Percentiles rank a stretch among this genome's conserved stretches.
Conservation (phyloP, 1,139 yeast genomes). For the Candida glucosophila region DNA sequence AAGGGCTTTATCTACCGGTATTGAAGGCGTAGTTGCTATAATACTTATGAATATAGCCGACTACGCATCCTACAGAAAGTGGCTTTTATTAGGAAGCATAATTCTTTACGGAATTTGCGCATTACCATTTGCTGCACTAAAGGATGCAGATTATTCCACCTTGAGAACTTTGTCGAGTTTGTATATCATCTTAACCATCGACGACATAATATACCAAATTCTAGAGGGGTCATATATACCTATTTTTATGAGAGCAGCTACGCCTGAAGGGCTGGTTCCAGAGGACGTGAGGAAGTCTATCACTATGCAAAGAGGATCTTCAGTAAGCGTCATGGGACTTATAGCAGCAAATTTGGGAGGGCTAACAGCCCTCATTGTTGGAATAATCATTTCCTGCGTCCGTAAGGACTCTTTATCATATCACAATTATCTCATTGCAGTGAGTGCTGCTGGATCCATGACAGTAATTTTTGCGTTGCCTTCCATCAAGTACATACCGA, state of each 20-base stretch:
- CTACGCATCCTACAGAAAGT: slow-evolving; percentile 30
- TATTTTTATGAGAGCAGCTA: slow-evolving; percentile 28
- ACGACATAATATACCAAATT: slow-evolving; percentile 28
- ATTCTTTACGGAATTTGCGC: slow-evolving; percentile 27
- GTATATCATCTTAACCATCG: slow-evolving; percentile 23
- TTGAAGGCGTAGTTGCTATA: slow-evolving; percentile 32
- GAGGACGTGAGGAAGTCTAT: slow-evolving; percentile 17
- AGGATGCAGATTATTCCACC: slow-evolving; percentile 12
- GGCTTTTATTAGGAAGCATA: slow-evolving; percentile 22
- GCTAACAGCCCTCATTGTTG: slow-evolving; percentile 28
- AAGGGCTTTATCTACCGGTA: slow-evolving; percentile 28
- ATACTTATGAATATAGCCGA: slow-evolving; percentile 36
- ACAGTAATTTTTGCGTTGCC: slow-evolving; percentile 21
- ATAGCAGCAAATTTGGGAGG: slow-evolving; percentile 34
- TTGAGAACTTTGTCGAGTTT: slow-evolving; percentile 20
- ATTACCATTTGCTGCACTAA: slow-evolving; percentile 29
- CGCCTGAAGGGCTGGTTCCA: slow-evolving; percentile 10
- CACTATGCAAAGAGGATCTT: slow-evolving; percentile 26
- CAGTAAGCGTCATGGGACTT: slow-evolving; percentile 32
- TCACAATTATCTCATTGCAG: slow-evolving; percentile 29
- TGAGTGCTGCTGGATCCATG: slow-evolving; percentile 32
- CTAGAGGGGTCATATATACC: slow-evolving; percentile 38
- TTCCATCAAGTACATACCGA: slow-evolving; percentile 24
- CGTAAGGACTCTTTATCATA: slow-evolving; percentile 24
- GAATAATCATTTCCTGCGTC: slow-evolving; percentile 28